phyloP scores from a whole-genome alignment of 139 green algal genomes.

The Micractinium conductrix region DNA sequence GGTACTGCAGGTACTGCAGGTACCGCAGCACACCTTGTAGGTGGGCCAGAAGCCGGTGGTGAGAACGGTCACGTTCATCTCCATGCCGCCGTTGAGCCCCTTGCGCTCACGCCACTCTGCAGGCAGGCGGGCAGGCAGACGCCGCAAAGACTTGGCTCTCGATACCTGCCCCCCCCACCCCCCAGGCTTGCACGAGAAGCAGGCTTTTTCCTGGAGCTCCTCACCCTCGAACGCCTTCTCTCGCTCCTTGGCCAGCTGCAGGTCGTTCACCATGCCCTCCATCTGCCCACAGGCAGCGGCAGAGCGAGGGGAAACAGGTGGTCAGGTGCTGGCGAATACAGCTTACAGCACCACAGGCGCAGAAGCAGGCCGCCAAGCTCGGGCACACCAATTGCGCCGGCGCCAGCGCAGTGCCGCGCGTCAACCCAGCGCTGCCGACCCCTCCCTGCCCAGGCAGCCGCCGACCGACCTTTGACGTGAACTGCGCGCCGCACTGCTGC shows the following conservation, averaged over 20 bases:
- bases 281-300: slow-evolving; percentile 48
- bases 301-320: background rate
- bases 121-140: slow-evolving; percentile 87
- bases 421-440: too few species aligned
- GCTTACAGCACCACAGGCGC: background rate
- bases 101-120: slow-evolving; percentile 69
- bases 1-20: too few species aligned
- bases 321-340: too few species aligned
- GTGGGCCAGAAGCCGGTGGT: slow-evolving; percentile 91
- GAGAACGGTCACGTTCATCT: slow-evolving; percentile 93
- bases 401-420: too few species aligned
- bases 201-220: too few species aligned
- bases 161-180: too few species aligned
- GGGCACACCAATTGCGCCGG: too few species aligned
- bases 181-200: too few species aligned
- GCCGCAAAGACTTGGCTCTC: too few species aligned
- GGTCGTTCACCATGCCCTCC: slow-evolving; percentile 98
- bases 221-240: slow-evolving; percentile 81
- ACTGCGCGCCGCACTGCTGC: slow-evolving; percentile 97
- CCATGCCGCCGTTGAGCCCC: slow-evolving; percentile 65
- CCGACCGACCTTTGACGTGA: slow-evolving; percentile 87
- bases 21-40: slow-evolving; percentile 80
- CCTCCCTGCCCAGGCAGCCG: too few species aligned
- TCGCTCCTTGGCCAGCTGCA: slow-evolving; percentile 90
- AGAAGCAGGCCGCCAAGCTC: too few species aligned